phyloP scores from a whole-genome alignment of 805 yeast species.

The Ogataea trehalophila region DNA sequence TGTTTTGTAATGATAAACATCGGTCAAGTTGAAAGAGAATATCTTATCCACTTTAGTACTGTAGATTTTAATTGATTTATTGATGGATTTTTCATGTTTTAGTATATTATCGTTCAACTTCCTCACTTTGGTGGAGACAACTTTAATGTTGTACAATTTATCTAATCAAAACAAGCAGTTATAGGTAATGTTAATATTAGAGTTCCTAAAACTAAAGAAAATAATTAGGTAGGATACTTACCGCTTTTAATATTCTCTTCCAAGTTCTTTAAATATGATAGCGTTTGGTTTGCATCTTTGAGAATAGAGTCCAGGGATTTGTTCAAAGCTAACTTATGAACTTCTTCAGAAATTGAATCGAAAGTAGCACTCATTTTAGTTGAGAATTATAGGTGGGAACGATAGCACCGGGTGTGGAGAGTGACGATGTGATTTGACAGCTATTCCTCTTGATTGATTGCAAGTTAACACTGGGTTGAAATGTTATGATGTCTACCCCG shows the following conservation, averaged over 20 bases:
- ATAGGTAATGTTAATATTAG: not conserved
- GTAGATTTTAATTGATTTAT: slow-evolving; percentile 23
- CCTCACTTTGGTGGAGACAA: slow-evolving; percentile 6
- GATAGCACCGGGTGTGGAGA: too few species aligned
- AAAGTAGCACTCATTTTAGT: slow-evolving; percentile 12
- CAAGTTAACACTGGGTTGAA: too few species aligned
- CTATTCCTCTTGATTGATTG: too few species aligned
- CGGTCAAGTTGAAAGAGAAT: slow-evolving; percentile 21
- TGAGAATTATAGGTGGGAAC: not conserved
- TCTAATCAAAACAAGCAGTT: not conserved
- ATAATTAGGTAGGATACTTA: not conserved
- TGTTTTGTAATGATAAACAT: slow-evolving; percentile 22
- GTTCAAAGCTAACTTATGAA: slow-evolving; percentile 22
- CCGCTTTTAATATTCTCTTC: slow-evolving; percentile 18
- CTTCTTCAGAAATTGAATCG: slow-evolving; percentile 28
- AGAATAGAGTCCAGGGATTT: slow-evolving; percentile 28
- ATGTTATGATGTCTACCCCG: too few species aligned
- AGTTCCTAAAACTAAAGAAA: too few species aligned
- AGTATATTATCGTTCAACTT: slow-evolving; percentile 25
- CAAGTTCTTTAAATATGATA: slow-evolving; percentile 22
- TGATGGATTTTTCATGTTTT: slow-evolving; percentile 27
- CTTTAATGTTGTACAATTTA: slow-evolving; percentile 1
- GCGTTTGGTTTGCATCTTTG: slow-evolving; percentile 24
- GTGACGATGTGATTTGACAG: too few species aligned
- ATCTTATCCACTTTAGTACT: slow-evolving; percentile 24